Conservation (phyloP, 208 protist species). For the Wallacemonas rigidus region DNA sequence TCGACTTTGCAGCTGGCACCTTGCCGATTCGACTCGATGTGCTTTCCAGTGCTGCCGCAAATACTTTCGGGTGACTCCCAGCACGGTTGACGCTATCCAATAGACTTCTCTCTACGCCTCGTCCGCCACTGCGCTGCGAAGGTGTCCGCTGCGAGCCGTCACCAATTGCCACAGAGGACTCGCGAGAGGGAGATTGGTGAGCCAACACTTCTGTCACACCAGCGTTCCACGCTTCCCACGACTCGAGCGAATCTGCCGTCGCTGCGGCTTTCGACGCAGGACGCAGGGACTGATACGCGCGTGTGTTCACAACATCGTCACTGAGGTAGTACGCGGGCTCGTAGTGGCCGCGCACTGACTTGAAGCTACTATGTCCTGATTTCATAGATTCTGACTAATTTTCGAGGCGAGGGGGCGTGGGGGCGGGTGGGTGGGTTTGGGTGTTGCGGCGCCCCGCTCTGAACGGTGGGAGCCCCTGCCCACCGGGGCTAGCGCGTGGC, state of each 20-base stretch:
- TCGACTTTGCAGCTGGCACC: not conserved
- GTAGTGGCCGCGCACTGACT: conserved; percentile 8
- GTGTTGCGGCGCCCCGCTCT: not conserved
- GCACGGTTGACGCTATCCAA: conserved; percentile 8
- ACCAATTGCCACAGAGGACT: not conserved
- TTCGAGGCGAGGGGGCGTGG: not conserved
- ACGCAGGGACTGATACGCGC: not conserved
- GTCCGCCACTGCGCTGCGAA: too few species aligned
- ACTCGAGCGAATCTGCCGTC: not conserved
- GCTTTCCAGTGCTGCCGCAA: conserved; percentile 5
- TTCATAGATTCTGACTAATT: not conserved
- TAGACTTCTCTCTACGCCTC: not conserved
- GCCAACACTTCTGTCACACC: conserved; percentile 9
- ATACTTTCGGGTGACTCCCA: conserved; percentile 2
- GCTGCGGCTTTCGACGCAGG: not conserved
- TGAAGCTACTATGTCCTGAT: not conserved
- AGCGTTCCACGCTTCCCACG: conserved; percentile 13
- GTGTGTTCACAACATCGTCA: not conserved
- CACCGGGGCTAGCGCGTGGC: too few species aligned
- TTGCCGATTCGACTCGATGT: conserved; percentile 7
- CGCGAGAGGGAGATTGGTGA: not conserved
- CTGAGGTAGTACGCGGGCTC: conserved; percentile 17
- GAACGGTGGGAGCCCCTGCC: too few species aligned
- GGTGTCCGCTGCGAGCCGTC: not conserved
- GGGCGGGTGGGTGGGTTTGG: not conserved